Evolutionary conservation across 257 asterid genomes (phyloP).

Genomic region (Verbena officinalis): DNA sequence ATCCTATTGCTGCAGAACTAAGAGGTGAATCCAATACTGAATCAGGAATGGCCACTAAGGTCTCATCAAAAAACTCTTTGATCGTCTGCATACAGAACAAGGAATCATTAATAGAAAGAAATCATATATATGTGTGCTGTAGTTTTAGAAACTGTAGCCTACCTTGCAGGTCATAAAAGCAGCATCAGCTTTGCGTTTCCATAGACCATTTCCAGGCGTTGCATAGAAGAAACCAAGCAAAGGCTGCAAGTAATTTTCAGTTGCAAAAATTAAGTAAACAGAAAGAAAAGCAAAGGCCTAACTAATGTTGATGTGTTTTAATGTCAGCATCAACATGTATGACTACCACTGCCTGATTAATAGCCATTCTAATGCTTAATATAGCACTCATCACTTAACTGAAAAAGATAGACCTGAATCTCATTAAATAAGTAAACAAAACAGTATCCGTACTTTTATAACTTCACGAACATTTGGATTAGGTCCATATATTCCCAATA

Average conservation of each 20-base stretch:
- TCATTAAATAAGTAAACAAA: constrained; percentile 5
- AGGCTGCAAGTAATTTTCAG: constrained; percentile 60
- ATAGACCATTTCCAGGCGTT: constrained; percentile 72
- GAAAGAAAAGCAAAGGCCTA: no score
- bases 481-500: constrained; percentile 57
- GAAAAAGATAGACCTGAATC: constrained; percentile 5
- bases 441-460: constrained; percentile 52
- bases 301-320: background rate
- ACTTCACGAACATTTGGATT: constrained; percentile 75
- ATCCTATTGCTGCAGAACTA: constrained; percentile 41
- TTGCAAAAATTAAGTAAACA: background rate
- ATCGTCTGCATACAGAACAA: constrained; percentile 50
- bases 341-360: background rate
- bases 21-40: constrained; percentile 75
- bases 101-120: no score
- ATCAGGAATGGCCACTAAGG: constrained; percentile 69
- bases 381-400: background rate
- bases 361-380: background rate
- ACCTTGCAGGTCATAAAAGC: constrained; percentile 73
- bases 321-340: background rate
- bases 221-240: constrained; percentile 75
- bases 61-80: constrained; percentile 69
- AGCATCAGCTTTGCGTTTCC: constrained; percentile 93
- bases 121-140: background rate
- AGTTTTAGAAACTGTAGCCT: constrained; percentile 27